Conservation (phyloP, 2,329 filamentous ascomycete species). For the Sporothrix sp. region DNA sequence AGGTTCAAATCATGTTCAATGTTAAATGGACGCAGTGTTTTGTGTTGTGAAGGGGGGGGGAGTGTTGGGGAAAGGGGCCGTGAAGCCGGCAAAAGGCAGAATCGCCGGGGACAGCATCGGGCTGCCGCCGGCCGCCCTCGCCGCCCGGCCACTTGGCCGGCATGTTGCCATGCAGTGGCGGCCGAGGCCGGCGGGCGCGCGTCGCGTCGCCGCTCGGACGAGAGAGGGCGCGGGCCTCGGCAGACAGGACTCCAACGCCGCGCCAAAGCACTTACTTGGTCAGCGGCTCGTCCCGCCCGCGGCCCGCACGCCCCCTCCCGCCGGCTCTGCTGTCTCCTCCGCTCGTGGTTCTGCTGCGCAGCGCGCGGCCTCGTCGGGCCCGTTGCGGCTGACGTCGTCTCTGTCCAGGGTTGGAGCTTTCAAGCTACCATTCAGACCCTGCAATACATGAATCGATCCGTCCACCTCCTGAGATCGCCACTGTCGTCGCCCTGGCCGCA, state of each 20-base stretch:
- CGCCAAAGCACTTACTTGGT: constrained; percentile 3
- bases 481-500: neutral
- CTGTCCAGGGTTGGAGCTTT: constrained; percentile 36
- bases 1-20: constrained; percentile 2
- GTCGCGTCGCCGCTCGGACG: too few species aligned
- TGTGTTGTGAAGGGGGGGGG: neutral
- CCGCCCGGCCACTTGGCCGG: constrained; percentile 13
- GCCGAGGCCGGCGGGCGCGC: too few species aligned
- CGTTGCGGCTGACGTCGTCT: neutral
- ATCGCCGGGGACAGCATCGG: neutral
- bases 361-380: too few species aligned
- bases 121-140: neutral
- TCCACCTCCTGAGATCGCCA: constrained; percentile 6
- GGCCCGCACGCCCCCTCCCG: neutral
- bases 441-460: constrained; percentile 13
- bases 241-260: neutral
- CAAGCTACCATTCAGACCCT: constrained; percentile 41
- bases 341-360: neutral
- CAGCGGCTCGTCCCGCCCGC: neutral
- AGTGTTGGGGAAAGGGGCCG: constrained; percentile 1
- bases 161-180: neutral
- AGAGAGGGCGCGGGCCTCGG: neutral
- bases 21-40: constrained; percentile 4
- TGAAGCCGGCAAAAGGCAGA: neutral
- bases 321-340: neutral